Conservation (phyloP, 2,329 filamentous ascomycete genomes). For the Ceratocystis ficicola region DNA sequence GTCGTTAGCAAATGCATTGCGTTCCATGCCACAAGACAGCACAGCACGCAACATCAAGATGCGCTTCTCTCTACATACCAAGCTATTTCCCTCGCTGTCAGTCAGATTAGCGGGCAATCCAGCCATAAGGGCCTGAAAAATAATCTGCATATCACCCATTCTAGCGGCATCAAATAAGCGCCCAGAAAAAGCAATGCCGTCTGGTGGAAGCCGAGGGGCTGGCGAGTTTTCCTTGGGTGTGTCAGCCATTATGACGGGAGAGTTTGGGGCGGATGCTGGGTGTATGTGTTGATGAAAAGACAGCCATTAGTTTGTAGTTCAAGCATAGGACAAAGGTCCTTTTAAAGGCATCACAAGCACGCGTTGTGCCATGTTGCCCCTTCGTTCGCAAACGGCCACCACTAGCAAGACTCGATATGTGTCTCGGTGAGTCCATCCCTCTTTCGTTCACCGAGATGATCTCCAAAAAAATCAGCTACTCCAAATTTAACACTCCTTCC, state of each 20-base stretch:
- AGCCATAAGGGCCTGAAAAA: constrained; percentile 51
- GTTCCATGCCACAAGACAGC: neutral
- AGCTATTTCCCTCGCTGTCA: constrained; percentile 60
- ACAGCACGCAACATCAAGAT: neutral
- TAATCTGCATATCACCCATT: constrained; percentile 42
- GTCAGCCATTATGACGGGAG: neutral
- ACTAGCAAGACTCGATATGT: neutral
- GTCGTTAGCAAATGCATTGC: constrained; percentile 3
- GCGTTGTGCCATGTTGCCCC: neutral
- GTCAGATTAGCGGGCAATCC: constrained; percentile 59
- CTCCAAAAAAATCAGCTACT: neutral
- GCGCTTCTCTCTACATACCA: constrained; percentile 34
- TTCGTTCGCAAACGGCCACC: neutral
- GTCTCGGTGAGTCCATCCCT: neutral
- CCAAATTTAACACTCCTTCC: neutral
- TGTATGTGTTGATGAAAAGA: neutral
- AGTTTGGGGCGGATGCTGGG: neutral
- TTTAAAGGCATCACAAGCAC: too few relatives aligned
- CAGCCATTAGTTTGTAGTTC: too few relatives aligned
- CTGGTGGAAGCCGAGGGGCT: constrained; percentile 39
- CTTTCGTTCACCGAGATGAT: neutral
- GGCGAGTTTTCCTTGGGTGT: neutral
- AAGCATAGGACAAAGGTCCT: too few relatives aligned
- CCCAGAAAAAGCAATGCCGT: constrained; percentile 52
- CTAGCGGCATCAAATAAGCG: constrained; percentile 57